Conservation (phyloP, 306 rosid species). For the Lathyrus tuberosus region DNA sequence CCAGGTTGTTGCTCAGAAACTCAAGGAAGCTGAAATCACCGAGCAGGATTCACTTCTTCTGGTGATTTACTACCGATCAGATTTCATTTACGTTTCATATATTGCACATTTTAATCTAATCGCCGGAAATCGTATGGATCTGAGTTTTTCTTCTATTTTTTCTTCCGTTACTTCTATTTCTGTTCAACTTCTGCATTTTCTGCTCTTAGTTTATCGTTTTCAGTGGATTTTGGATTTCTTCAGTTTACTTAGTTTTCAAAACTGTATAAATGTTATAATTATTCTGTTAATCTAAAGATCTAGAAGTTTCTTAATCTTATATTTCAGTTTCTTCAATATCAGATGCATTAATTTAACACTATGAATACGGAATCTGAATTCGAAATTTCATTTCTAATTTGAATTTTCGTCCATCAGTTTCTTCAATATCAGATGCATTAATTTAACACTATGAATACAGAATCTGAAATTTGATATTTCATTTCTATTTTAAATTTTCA, state of each 20-base stretch:
- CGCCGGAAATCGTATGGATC: neutral
- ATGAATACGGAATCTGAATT: slow-evolving; percentile 21
- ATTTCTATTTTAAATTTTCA: slow-evolving; percentile 25
- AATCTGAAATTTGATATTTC: slow-evolving; percentile 23
- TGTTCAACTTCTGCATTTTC: slow-evolving; percentile 34
- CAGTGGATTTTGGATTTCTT: slow-evolving; percentile 26
- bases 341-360: neutral
- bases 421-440: slow-evolving; percentile 10
- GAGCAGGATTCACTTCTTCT: slow-evolving; percentile 98
- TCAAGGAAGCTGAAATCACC: slow-evolving; percentile 89
- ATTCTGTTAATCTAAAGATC: slow-evolving; percentile 17
- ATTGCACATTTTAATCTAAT: neutral
- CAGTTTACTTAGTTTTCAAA: neutral
- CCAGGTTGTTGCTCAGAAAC: slow-evolving; percentile 86
- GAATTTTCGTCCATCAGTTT: slow-evolving; percentile 6
- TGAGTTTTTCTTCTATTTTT: neutral
- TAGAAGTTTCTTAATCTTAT: slow-evolving; percentile 10
- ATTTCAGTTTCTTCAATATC: slow-evolving; percentile 21
- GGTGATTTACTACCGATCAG: slow-evolving; percentile 46
- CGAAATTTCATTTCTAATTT: slow-evolving; percentile 19
- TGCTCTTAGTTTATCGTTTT: slow-evolving; percentile 4
- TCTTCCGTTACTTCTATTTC: neutral
- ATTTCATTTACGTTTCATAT: slow-evolving; percentile 39
- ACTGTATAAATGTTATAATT: neutral
- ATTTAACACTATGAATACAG: slow-evolving; percentile 8